Conservation (phyloP, 164 flowering plant genomes). For the Cinnamomum chago region DNA sequence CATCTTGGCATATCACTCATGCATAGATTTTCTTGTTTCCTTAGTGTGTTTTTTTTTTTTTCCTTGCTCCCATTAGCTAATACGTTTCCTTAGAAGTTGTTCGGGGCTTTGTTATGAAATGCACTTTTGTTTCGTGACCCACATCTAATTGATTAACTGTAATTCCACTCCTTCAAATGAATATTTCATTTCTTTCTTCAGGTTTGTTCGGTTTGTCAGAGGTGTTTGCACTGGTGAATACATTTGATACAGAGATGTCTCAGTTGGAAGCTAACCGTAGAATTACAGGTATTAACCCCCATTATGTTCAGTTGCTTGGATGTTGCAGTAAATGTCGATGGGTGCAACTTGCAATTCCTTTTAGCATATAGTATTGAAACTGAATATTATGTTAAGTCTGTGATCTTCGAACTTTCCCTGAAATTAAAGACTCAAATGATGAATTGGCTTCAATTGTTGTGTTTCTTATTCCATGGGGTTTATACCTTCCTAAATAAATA, state of each 20-base stretch:
- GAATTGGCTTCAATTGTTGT: too few species aligned
- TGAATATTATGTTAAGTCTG: constrained; percentile 9
- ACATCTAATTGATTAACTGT: too few species aligned
- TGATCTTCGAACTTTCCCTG: too few species aligned
- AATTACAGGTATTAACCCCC: constrained; percentile 56
- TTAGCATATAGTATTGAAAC: constrained; percentile 15
- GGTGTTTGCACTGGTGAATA: constrained; percentile 72
- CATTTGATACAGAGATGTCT: constrained; percentile 88
- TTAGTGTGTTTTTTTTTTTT: background rate
- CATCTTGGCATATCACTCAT: background rate
- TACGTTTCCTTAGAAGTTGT: background rate
- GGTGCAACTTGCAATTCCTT: background rate
- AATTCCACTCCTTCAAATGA: too few species aligned
- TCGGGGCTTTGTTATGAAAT: background rate
- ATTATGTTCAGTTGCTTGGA: constrained; percentile 1
- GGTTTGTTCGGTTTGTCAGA: constrained; percentile 98
- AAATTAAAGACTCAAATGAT: too few species aligned
- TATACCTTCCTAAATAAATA: too few species aligned
- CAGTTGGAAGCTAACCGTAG: constrained; percentile 83
- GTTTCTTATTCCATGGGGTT: too few species aligned
- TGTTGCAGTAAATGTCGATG: background rate
- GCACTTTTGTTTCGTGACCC: too few species aligned
- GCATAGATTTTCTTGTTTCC: background rate
- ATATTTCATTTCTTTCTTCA: constrained; percentile 13
- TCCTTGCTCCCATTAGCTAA: too few species aligned